Percentiles rank a stretch among this genome's conserved stretches.
These are phyloP conservation scores for Penicillium daleae DNA, from an alignment of 495 filamentous ascomycete species.

Conservation along the genomic window DNA sequence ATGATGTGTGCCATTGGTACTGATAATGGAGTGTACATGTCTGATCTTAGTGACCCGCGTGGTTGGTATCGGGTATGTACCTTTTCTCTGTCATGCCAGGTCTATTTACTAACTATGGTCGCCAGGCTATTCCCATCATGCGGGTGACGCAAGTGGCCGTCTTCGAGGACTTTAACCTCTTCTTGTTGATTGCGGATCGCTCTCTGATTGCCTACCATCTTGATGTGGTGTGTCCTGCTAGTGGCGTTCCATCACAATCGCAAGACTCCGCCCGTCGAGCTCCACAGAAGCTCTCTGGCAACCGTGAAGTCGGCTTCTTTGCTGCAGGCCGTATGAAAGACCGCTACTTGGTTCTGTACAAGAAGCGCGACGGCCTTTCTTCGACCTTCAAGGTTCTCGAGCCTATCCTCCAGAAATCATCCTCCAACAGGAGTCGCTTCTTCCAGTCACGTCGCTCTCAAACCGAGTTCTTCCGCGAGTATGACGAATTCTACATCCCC, in stretches of 20 bases:
- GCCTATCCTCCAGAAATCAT: conserved; percentile 83
- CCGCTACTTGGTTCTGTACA: conserved; percentile 90
- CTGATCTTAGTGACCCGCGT: conserved; percentile 81
- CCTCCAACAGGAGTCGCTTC: conserved; percentile 62
- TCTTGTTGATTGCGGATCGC: conserved; percentile 88
- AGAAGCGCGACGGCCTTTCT: conserved; percentile 87
- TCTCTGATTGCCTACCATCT: conserved; percentile 93
- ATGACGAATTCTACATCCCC: conserved; percentile 98
- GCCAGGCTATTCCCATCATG: conserved; percentile 68
- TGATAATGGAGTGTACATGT: conserved; percentile 89
- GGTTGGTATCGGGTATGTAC: conserved; percentile 79
- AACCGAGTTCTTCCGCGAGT: conserved; percentile 97
- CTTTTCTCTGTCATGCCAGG: neutral
- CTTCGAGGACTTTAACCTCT: conserved; percentile 91
- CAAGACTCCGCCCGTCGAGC: conserved; percentile 70
- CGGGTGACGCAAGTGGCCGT: conserved; percentile 93
- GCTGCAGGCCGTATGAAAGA: conserved; percentile 97
- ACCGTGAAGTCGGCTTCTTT: conserved; percentile 93
- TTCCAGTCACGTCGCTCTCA: conserved; percentile 67
- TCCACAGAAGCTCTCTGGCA: conserved; percentile 86
- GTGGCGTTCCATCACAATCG: conserved; percentile 59
- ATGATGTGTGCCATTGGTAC: conserved; percentile 94
- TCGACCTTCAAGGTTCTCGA: conserved; percentile 97
- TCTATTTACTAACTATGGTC: conserved; percentile 25
- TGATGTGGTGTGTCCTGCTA: conserved; percentile 80